phyloP scores from a whole-genome alignment of 768 basidiomycete species.

The Sporobolomyces phaffii region DNA sequence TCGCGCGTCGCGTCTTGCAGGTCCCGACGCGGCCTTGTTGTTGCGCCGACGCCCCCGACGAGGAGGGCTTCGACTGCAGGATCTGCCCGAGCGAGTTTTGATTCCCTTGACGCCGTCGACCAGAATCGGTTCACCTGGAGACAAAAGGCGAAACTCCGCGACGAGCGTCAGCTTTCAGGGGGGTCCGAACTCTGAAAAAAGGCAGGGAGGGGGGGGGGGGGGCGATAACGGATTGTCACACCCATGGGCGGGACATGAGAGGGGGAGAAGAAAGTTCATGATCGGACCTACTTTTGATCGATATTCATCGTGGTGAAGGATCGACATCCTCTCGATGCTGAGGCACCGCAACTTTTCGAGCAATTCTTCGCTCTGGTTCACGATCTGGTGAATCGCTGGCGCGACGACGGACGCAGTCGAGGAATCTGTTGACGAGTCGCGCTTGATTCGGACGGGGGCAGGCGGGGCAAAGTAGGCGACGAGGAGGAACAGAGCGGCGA shows the following conservation, averaged over 20 bases:
- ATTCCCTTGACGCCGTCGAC: neutral
- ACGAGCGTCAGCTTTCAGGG: too few species aligned
- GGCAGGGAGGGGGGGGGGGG: too few species aligned
- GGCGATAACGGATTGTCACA: neutral
- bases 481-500: neutral
- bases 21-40: too few species aligned
- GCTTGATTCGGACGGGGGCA: neutral
- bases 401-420: neutral
- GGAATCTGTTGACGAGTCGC: neutral
- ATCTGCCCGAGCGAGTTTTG: neutral
- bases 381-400: neutral
- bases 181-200: too few species aligned
- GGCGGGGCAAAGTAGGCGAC: neutral
- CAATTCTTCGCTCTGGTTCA: neutral
- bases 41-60: neutral
- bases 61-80: neutral
- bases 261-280: too few species aligned
- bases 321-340: conserved; percentile 4
- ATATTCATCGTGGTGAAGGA: neutral
- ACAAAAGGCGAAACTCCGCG: neutral
- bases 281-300: neutral
- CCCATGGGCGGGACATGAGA: neutral
- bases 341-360: neutral
- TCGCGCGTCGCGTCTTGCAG: neutral
- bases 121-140: neutral